Base-by-base conservation (phyloP, 352 stramenopile species). In the Phytophthora hibernalis region DNA sequence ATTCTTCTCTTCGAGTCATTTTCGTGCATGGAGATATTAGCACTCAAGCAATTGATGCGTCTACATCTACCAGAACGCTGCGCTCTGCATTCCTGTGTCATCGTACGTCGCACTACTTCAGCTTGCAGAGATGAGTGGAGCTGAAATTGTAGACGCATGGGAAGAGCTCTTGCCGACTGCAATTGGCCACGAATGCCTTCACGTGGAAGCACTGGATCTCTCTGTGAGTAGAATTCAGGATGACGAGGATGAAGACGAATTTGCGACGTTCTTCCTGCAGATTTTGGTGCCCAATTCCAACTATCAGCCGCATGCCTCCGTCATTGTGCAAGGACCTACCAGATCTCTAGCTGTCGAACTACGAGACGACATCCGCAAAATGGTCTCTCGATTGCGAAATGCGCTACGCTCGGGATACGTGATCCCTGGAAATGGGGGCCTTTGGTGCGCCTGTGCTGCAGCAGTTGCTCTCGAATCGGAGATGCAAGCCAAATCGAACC, bases 361-460 rank as follows among this genome's bases (percentile, higher is more conserved):
- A 13, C 55, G 40, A 37, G 64, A 61, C 18, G 45, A 68, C 18
- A 62, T 40, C 1, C 21, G 5, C 11, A 72, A 57, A 15, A 54
- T 61, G 45, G 57, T 76, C 28, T 59, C 30, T 40, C 55, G 68
- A 35, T 28, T 76, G 15, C 68, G 62, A 8, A 76, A 76, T 58
- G 20, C 37, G 1, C 20, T 76, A 22, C 56, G 33, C 8, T 76
- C 68, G 1, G 37, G 53, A 8, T 65, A 72, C 26, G 24, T 76
- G 9, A 15, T 76, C 3, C 62, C 68, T 47, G 62, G 62, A 12
- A 76, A 72, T 26, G 68, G 68, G 33, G 48, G 62, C 0, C 65
- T 72, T 18, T 76, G 68, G 68, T 76, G 68, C 20, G 68, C 61
- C 12, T 72, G 68, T 51, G 62, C 56, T 54, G 62, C 55, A 54